Percentiles rank a stretch among this genome's conserved stretches.
Evolutionary conservation across 805 yeast genomes (phyloP).

Genomic region (Cyberlindnera amylophila): DNA sequence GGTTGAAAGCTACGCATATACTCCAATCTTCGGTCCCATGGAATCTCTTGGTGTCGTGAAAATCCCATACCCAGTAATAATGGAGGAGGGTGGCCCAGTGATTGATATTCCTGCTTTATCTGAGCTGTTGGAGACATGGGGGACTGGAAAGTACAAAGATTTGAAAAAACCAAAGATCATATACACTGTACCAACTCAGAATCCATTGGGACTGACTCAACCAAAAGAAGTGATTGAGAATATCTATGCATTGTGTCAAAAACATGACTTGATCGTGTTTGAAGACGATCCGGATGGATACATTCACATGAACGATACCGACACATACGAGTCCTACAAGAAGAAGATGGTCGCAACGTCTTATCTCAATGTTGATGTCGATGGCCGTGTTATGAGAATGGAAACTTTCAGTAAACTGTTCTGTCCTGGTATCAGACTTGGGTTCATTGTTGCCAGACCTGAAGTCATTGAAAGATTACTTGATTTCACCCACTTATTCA

Average conservation of each 20-base stretch:
- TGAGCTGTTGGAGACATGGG: slow-evolving; percentile 43
- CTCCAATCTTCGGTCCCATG: slow-evolving; percentile 48
- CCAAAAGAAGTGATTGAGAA: slow-evolving; percentile 41
- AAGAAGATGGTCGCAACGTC: slow-evolving; percentile 31
- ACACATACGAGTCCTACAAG: slow-evolving; percentile 28
- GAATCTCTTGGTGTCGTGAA: slow-evolving; percentile 23
- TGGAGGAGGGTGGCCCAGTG: slow-evolving; percentile 14
- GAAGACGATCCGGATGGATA: slow-evolving; percentile 77
- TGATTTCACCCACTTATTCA: slow-evolving; percentile 56
- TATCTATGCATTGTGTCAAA: slow-evolving; percentile 49
- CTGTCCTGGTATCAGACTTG: slow-evolving; percentile 73
- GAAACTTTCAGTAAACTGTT: slow-evolving; percentile 77
- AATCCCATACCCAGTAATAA: slow-evolving; percentile 44
- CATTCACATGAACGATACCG: slow-evolving; percentile 42
- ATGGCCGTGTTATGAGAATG: slow-evolving; percentile 72
- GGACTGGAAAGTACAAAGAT: slow-evolving; percentile 38
- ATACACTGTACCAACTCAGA: slow-evolving; percentile 67
- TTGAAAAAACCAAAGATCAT: slow-evolving; percentile 47
- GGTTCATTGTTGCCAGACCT: too few species aligned
- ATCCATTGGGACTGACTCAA: slow-evolving; percentile 61
- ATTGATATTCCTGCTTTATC: slow-evolving; percentile 48
- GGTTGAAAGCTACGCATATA: slow-evolving; percentile 64
- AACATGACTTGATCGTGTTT: slow-evolving; percentile 52
- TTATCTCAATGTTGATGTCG: slow-evolving; percentile 58
- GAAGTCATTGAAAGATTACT: slow-evolving; percentile 57